phyloP scores from a whole-genome alignment of 1,139 yeast genomes.

The Sugiyamaella novakii region DNA sequence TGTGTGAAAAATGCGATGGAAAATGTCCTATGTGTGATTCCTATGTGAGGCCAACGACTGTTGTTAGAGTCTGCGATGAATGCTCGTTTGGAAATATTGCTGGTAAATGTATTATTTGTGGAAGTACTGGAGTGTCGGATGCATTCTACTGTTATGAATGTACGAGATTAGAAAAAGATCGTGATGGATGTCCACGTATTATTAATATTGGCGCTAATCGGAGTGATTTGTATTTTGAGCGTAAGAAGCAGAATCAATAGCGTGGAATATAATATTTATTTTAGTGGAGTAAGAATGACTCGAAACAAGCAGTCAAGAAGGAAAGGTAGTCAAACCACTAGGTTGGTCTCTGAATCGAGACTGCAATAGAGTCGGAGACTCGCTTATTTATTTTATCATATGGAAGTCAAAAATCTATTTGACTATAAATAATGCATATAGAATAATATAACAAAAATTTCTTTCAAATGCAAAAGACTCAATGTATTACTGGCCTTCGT shows the following conservation, averaged over 20 bases:
- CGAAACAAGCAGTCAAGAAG: no score
- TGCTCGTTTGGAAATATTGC: slow-evolving; percentile 74
- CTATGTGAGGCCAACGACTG: slow-evolving; percentile 71
- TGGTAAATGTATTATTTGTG: slow-evolving; percentile 75
- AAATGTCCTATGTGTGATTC: slow-evolving; percentile 92
- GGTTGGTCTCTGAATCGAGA: no score
- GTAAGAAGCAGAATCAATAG: slow-evolving; percentile 43
- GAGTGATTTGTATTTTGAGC: slow-evolving; percentile 68
- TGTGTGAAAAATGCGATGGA: slow-evolving; percentile 90
- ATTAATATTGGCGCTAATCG: slow-evolving; percentile 76
- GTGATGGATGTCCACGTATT: slow-evolving; percentile 93
- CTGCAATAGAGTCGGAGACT: slow-evolving; percentile 1
- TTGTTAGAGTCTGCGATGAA: slow-evolving; percentile 78
- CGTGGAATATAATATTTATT: background rate
- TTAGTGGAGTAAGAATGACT: no score
- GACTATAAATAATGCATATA: slow-evolving; percentile 9
- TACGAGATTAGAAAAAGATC: slow-evolving; percentile 71
- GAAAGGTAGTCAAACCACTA: no score
- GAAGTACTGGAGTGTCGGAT: slow-evolving; percentile 58
- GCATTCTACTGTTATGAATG: slow-evolving; percentile 91
- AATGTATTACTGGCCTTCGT: slow-evolving; percentile 15
- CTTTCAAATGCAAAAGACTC: no score
- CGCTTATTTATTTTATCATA: background rate
- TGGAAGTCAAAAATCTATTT: background rate
- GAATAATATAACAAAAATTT: slow-evolving; percentile 14